A percentile compares a stretch with the other conserved stretches of the same genome.
phyloP scores from a whole-genome alignment of 176 grass and related monocot species.

The Puccinellia tenuiflora region DNA sequence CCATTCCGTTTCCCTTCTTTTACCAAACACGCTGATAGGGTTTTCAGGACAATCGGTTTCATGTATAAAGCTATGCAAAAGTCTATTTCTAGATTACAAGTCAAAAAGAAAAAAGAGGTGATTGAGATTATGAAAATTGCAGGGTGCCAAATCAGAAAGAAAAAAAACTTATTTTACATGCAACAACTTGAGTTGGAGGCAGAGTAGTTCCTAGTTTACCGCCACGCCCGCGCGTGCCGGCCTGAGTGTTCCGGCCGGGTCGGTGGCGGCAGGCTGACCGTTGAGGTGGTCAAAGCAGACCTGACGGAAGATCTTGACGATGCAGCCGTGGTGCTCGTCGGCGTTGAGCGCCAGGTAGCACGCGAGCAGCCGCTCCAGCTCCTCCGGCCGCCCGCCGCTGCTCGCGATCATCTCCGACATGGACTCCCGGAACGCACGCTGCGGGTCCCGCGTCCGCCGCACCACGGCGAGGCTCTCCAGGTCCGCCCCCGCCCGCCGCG shows the following conservation, averaged over 20 bases:
- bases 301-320: constrained; percentile 83
- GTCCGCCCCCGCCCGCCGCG: constrained; percentile 8
- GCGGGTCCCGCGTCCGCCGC: constrained; percentile 64
- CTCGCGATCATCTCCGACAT: constrained; percentile 82
- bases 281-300: constrained; percentile 59
- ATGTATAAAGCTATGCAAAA: too few relatives aligned
- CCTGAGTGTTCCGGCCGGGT: neutral
- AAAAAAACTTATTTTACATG: neutral
- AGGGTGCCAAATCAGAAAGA: neutral
- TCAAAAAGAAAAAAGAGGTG: neutral
- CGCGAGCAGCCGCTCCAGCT: constrained; percentile 77
- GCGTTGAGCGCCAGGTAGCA: constrained; percentile 85
- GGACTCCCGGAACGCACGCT: constrained; percentile 68
- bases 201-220: neutral
- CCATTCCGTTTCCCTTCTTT: too few relatives aligned
- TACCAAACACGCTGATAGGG: too few relatives aligned
- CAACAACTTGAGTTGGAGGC: neutral
- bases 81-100: too few relatives aligned
- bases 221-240: neutral
- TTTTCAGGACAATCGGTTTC: too few relatives aligned
- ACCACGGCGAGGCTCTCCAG: constrained; percentile 67
- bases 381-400: constrained; percentile 45
- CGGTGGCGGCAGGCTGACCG: constrained; percentile 1
- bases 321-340: constrained; percentile 80
- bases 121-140: neutral